These are phyloP conservation scores for Polyporus tsugae DNA, from an alignment of 1,284 basidiomycete species.

Conservation along the genomic window DNA sequence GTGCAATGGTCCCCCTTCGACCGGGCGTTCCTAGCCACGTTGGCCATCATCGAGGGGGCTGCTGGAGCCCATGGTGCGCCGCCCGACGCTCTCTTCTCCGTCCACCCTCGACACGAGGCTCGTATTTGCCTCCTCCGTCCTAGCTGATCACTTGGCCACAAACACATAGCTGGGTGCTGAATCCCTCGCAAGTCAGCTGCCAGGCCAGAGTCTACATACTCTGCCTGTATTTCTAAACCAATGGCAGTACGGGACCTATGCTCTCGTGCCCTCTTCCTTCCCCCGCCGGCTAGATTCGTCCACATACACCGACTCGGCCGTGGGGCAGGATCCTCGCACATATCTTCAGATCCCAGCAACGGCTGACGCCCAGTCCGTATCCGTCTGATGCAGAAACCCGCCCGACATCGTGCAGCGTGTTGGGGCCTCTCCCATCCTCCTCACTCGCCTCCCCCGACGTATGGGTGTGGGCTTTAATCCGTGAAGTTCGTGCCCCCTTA, in stretches of 20 bases:
- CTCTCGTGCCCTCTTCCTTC: not conserved
- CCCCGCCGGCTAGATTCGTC: not conserved
- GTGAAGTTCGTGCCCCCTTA: not conserved
- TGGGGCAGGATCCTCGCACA: not conserved
- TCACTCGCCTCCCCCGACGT: slow-evolving; percentile 10
- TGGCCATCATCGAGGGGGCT: slow-evolving; percentile 9
- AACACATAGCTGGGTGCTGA: not conserved
- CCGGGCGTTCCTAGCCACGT: slow-evolving; percentile 23
- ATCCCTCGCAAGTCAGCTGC: not conserved
- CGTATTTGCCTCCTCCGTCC: not conserved
- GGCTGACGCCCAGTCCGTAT: not conserved
- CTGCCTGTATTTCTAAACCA: not conserved
- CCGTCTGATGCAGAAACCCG: slow-evolving; percentile 8
- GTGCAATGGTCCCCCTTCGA: slow-evolving; percentile 3
- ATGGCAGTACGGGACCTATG: not conserved
- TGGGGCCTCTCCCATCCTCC: slow-evolving; percentile 14
- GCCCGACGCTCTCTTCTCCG: not conserved
- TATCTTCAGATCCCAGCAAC: not conserved
- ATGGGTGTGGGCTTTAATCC: not conserved
- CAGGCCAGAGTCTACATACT: not conserved
- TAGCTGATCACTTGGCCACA: slow-evolving; percentile 1
- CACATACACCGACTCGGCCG: not conserved
- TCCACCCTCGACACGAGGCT: slow-evolving; percentile 5
- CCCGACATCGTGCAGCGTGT: slow-evolving; percentile 15
- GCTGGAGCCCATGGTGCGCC: not conserved